These are phyloP conservation scores for Citrullus mucosospermus DNA, from an alignment of 306 rosid species.

Conservation along the genomic window DNA sequence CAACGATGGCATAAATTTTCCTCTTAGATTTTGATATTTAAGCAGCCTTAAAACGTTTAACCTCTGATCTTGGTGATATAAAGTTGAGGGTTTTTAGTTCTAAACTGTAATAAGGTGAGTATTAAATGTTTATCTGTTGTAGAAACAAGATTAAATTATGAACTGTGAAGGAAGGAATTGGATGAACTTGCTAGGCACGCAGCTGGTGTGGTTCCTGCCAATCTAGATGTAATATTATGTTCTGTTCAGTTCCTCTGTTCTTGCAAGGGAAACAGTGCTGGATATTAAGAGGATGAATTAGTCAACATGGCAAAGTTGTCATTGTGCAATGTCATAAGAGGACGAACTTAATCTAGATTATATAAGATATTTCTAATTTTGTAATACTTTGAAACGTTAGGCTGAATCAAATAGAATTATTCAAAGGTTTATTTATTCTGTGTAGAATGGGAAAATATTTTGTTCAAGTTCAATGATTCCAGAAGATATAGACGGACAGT, in stretches of 20 bases:
- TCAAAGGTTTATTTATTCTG: conserved; percentile 11
- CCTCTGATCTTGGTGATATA: background rate
- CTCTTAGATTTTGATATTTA: background rate
- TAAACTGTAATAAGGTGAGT: background rate
- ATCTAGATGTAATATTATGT: background rate
- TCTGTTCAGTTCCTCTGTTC: background rate
- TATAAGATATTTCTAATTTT: background rate
- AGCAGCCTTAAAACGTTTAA: background rate
- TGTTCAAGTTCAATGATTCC: conserved; percentile 64
- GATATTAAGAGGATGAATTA: background rate
- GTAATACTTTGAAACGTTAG: background rate
- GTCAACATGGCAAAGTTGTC: background rate
- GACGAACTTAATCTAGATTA: background rate
- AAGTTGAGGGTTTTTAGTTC: background rate
- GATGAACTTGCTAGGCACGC: background rate
- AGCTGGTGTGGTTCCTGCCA: too few species aligned
- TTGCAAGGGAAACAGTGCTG: background rate
- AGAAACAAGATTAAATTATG: background rate
- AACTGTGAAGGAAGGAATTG: background rate
- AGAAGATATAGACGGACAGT: conserved; percentile 76
- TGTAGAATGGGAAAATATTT: conserved; percentile 67
- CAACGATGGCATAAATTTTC: background rate
- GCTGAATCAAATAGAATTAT: background rate
- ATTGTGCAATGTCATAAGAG: background rate
- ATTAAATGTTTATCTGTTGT: background rate